These are phyloP conservation scores for Schizosaccharomyces pombe DNA, from an alignment of 805 yeast genomes.

Conservation along the genomic window DNA sequence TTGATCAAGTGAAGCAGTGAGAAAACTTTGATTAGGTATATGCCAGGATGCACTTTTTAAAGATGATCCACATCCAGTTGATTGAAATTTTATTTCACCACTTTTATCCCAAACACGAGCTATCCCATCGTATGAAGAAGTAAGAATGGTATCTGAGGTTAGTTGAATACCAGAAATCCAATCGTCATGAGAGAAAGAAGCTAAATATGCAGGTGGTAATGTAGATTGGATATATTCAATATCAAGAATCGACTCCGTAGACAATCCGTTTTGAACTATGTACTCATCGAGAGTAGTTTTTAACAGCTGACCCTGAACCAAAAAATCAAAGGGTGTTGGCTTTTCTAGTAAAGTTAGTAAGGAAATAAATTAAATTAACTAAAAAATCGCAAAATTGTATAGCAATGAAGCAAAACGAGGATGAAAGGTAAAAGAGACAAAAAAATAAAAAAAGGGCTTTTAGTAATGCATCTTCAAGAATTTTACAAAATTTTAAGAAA, in stretches of 20 bases:
- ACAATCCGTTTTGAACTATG: conserved; percentile 48
- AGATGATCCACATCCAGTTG: conserved; percentile 73
- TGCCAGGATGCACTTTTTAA: conserved; percentile 66
- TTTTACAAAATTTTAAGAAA: too few species aligned
- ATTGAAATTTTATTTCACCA: conserved; percentile 59
- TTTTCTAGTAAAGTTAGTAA: conserved; percentile 14
- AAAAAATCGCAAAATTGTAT: not conserved
- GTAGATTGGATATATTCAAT: conserved; percentile 82
- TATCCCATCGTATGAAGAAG: conserved; percentile 87
- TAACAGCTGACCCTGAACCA: conserved; percentile 49
- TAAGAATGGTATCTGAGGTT: conserved; percentile 32
- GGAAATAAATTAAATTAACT: not conserved
- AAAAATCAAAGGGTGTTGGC: conserved; percentile 78
- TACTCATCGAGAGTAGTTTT: conserved; percentile 64
- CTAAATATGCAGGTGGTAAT: conserved; percentile 78
- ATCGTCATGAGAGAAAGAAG: conserved; percentile 77
- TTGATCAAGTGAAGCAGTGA: conserved; percentile 75
- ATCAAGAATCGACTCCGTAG: conserved; percentile 54
- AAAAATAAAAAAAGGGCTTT: too few species aligned
- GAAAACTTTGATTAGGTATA: conserved; percentile 36
- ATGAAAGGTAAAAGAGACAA: too few species aligned
- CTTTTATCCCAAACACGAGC: conserved; percentile 70
- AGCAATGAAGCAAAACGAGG: not conserved
- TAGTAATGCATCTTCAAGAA: too few species aligned
- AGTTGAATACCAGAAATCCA: conserved; percentile 70